Percentiles rank a stretch among this genome's conserved stretches.
These are phyloP conservation scores for Pseudonitzschia multiseries DNA, from an alignment of 108 stramenopile genomes.

Conservation along the genomic window DNA sequence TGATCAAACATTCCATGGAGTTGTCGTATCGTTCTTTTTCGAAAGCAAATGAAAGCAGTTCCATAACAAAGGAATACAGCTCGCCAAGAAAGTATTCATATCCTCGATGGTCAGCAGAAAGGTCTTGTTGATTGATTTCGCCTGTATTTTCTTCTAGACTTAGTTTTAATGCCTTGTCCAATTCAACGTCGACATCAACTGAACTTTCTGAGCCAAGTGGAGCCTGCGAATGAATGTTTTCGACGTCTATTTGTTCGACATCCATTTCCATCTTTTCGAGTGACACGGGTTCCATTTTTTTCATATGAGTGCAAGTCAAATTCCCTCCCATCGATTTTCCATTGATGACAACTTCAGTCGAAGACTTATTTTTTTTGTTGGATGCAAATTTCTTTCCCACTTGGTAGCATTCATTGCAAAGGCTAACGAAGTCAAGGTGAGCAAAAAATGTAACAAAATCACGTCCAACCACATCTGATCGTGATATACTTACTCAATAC, in stretches of 20 bases:
- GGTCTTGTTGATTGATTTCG: conserved; percentile 7
- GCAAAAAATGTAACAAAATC: neutral
- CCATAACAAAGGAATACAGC: conserved; percentile 25
- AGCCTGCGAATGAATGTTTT: conserved; percentile 8
- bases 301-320: conserved; percentile 63
- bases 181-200: conserved; percentile 26
- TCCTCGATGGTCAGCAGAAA: conserved; percentile 12
- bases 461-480: neutral
- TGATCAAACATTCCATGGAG: conserved; percentile 11
- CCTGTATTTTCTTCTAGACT: conserved; percentile 22
- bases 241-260: conserved; percentile 50
- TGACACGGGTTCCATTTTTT: conserved; percentile 59
- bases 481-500: conserved; percentile 44
- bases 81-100: conserved; percentile 29
- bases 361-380: conserved; percentile 25
- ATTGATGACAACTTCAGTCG: conserved; percentile 52
- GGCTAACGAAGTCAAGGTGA: conserved; percentile 23
- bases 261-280: conserved; percentile 44
- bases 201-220: neutral
- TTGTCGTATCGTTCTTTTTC: conserved; percentile 12
- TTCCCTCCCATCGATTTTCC: conserved; percentile 39
- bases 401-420: conserved; percentile 63
- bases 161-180: conserved; percentile 27
- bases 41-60: conserved; percentile 15
- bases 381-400: conserved; percentile 50